These are phyloP conservation scores for Kodamaea anthophila DNA, from an alignment of 1,139 yeast species.

Conservation along the genomic window DNA sequence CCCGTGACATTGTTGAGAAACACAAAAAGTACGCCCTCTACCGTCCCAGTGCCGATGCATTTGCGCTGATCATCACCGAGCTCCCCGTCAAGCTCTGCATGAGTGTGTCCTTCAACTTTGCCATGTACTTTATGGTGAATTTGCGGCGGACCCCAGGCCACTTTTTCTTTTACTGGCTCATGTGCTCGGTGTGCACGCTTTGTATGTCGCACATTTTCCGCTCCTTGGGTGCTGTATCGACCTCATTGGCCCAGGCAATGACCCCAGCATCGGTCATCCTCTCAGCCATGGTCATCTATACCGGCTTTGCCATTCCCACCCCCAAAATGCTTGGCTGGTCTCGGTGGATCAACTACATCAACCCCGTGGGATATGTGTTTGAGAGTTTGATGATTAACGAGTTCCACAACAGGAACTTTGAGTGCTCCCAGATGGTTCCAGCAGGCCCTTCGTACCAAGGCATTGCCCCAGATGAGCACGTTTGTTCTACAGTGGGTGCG, in stretches of 20 bases:
- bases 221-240: slow-evolving; percentile 59
- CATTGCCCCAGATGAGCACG: slow-evolving; percentile 31
- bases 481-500: slow-evolving; percentile 64
- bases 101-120: slow-evolving; percentile 53
- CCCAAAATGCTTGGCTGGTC: slow-evolving; percentile 72
- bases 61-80: slow-evolving; percentile 64
- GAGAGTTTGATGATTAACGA: slow-evolving; percentile 52
- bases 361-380: slow-evolving; percentile 58
- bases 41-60: slow-evolving; percentile 73
- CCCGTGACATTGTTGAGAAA: slow-evolving; percentile 76
- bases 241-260: slow-evolving; percentile 61
- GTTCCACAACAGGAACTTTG: slow-evolving; percentile 34
- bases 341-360: slow-evolving; percentile 68
- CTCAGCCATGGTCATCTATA: slow-evolving; percentile 40
- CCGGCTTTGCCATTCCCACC: slow-evolving; percentile 73
- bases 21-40: slow-evolving; percentile 71
- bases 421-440: slow-evolving; percentile 49
- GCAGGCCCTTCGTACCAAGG: slow-evolving; percentile 40
- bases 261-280: slow-evolving; percentile 64
- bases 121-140: slow-evolving; percentile 61
- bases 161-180: slow-evolving; percentile 61
- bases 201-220: slow-evolving; percentile 70
- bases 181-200: slow-evolving; percentile 49
- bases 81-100: slow-evolving; percentile 56
- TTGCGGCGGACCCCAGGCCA: slow-evolving; percentile 61